Conservation (phyloP, 2,329 filamentous ascomycete species). For the Hortaea werneckii region DNA sequence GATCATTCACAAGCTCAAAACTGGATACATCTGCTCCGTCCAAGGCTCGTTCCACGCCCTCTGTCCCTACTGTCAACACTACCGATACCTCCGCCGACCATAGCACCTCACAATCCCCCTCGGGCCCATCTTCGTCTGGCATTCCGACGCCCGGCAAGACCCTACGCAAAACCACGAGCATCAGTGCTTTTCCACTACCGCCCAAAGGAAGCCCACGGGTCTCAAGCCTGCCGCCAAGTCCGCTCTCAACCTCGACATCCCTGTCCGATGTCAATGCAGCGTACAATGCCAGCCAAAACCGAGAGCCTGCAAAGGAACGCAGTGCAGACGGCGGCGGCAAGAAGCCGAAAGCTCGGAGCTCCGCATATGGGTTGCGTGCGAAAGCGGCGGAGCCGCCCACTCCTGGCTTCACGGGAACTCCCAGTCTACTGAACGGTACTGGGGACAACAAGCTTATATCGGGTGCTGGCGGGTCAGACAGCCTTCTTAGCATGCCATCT, state of each 20-base stretch:
- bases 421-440: conserved; percentile 69
- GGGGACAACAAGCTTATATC: conserved; percentile 66
- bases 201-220: conserved; percentile 54
- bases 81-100: conserved; percentile 24
- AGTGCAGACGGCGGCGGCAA: conserved; percentile 20
- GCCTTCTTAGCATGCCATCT: conserved; percentile 66
- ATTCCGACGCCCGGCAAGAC: conserved; percentile 46
- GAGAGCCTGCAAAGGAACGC: conserved; percentile 22
- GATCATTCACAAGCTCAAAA: conserved; percentile 37
- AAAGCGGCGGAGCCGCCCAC: conserved; percentile 31
- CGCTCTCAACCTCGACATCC: conserved; percentile 39
- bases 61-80: conserved; percentile 41
- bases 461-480: conserved; percentile 56
- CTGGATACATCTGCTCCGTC: conserved; percentile 37
- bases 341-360: conserved; percentile 20
- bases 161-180: conserved; percentile 80
- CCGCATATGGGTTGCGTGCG: conserved; percentile 40
- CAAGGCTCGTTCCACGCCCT: conserved; percentile 42
- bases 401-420: conserved; percentile 38
- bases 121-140: conserved; percentile 6
- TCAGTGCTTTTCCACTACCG: conserved; percentile 86
- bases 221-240: conserved; percentile 51
- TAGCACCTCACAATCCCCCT: conserved; percentile 2
- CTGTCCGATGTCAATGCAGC: conserved; percentile 18
- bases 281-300: conserved; percentile 23